Base-by-base conservation (phyloP, 1,284 basidiomycete species). In the Austropuccinia psidii region DNA sequence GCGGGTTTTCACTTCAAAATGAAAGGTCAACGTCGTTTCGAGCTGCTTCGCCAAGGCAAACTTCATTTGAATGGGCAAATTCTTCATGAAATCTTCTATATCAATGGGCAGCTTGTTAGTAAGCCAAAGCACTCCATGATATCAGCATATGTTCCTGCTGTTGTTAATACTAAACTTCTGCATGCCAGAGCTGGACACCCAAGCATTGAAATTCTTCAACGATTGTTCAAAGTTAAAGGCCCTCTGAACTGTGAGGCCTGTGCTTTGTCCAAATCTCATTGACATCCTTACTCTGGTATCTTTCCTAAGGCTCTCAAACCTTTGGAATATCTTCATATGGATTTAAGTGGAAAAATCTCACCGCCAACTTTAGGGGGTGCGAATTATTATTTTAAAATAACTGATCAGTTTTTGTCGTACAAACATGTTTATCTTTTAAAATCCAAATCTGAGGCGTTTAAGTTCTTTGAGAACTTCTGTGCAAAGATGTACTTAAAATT, bases 361-460 rank as follows among this genome's bases (percentile, higher is more conserved):
- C 47, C 47, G 2, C 2, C 45, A n/a, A 41, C 62, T 6, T 4
- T 49, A 3, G 45, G 62, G 24, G 50, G 65, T 5, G 5, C 19
- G n/a, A 33, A 21, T 27, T 41, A 54, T 43, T 41, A 24, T 39
- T 39, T 41, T 19, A 68, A 68, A 31, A 52, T 69, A 11, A 58
- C 54, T 1, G 39, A 69, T 35, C 33, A 33, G 0, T 69, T 21
- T n/a, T 55, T 37, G 1, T 41, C n/a, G 3, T 69, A 39, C 21
- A 55, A 58, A n/a, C 24, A 3, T 58, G 35, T 70, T n/a, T 70
- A 70, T 60, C 21, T 45, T 15, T 24, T 61, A 13, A 57, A n/a
- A 17, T 2, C 35, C 21, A 69, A 69, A 35, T 57, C 35, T 1
- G 52, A 69, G 7, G 39, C 54, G 0, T 47, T 69, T 47, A 2